Evolutionary conservation across 768 basidiomycete species (phyloP), one percentile per base, ranked within the genome.

Genomic region (Sporobolomyces phaffii): DNA sequence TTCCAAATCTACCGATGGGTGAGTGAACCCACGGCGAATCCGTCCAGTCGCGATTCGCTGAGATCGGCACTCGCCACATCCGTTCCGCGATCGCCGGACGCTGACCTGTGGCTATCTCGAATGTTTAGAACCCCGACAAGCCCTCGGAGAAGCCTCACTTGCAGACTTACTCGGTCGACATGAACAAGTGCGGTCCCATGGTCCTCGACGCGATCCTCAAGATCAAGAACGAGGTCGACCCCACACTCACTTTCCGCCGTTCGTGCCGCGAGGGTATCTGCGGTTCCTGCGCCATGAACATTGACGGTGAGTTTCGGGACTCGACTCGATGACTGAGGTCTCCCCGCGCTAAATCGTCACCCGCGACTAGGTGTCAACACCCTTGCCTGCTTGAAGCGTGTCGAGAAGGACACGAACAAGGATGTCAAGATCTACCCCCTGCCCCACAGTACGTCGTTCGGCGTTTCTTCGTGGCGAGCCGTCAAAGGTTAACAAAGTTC

Each of bases 1-100:
- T 97, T 99, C 83, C 90, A 93, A 83, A 92, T 99, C 72, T 99
- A 99, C 81, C 89, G 96, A 78, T 99, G 96, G 91, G 90, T 90
- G 64, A 68, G 85, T 81, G 28, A 10, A 20, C 5, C 26, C 24
- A 28, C 24, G 8, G 5, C 48, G 48, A 29, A 11, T 53, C 31
- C 18, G 20, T n/a, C 45, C n/a, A 31, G 24, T 58, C 15, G 29
- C 54, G 36, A 24, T 5, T 28, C 20, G 60, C 57, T 18, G 29
- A 60, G 38, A 54, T 51, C 52, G 31, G 52, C 52, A 36, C 17
- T 47, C 26, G 51, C 41, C 22, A 54, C 28, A 53, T 29, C 40
- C 31, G 11, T 28, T 40, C 34, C 18, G 36, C 31, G 38, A 28
- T 20, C 34, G 10, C 34, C n/a, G 10, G 24, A 20, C n/a, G 34